phyloP scores from a whole-genome alignment of 129 eudicot genomes.

The Saussurea involucrata region DNA sequence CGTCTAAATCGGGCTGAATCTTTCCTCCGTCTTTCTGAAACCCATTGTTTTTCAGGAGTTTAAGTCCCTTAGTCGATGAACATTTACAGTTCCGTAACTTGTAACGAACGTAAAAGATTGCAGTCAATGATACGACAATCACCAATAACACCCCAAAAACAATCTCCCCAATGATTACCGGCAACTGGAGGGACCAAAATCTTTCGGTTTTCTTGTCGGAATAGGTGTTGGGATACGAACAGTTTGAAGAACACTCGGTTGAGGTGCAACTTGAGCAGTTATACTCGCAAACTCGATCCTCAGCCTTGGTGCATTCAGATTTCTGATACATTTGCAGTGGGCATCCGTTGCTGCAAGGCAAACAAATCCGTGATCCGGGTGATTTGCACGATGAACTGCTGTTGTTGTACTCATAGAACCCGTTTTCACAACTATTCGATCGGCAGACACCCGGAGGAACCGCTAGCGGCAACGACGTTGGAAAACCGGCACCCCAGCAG shows the following conservation, averaged over 20 bases:
- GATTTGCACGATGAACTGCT: slow-evolving; percentile 49
- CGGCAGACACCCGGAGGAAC: slow-evolving; percentile 74
- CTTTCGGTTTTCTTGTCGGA: slow-evolving; percentile 37
- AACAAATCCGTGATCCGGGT: slow-evolving; percentile 56
- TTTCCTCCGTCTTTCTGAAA: slow-evolving; percentile 53
- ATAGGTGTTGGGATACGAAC: slow-evolving; percentile 31
- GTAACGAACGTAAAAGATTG: slow-evolving; percentile 70
- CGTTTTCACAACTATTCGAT: slow-evolving; percentile 43
- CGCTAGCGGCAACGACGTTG: slow-evolving; percentile 61
- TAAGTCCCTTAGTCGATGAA: slow-evolving; percentile 36
- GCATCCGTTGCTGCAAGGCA: slow-evolving; percentile 70
- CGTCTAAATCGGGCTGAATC: slow-evolving; percentile 69
- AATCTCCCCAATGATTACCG: slow-evolving; percentile 66
- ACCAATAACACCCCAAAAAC: slow-evolving; percentile 68
- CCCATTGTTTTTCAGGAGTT: slow-evolving; percentile 28
- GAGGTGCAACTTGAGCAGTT: slow-evolving; percentile 76
- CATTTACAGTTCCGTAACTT: slow-evolving; percentile 75
- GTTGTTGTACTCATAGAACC: slow-evolving; percentile 53
- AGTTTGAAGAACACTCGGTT: slow-evolving; percentile 46
- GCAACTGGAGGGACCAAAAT: slow-evolving; percentile 78
- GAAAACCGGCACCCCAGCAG: slow-evolving; percentile 88
- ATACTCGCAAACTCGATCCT: slow-evolving; percentile 64
- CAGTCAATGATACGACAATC: slow-evolving; percentile 57
- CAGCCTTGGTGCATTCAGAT: slow-evolving; percentile 41
- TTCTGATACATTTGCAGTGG: slow-evolving; percentile 63